A percentile compares a stretch with the other conserved stretches of the same genome.
These are phyloP conservation scores for Pythium rishiriense DNA, from an alignment of 352 stramenopile species.

Conservation along the genomic window DNA sequence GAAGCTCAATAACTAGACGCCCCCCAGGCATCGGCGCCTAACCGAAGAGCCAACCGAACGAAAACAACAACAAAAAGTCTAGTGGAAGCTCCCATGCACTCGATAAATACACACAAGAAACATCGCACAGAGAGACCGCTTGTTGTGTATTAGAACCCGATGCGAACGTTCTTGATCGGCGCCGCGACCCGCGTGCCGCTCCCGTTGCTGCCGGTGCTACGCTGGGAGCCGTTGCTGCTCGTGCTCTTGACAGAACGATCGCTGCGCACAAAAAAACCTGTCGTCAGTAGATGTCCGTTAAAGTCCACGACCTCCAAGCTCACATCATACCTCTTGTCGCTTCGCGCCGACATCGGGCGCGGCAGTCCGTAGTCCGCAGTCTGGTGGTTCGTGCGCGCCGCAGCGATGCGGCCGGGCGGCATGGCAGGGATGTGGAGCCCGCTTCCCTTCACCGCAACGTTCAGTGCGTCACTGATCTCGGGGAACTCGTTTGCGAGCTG, in stretches of 20 bases:
- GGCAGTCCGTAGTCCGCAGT: constrained; percentile 35
- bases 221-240: constrained; percentile 51
- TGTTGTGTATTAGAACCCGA: constrained; percentile 43
- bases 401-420: constrained; percentile 62
- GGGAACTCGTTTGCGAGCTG: constrained; percentile 94
- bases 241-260: constrained; percentile 55
- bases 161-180: constrained; percentile 60
- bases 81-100: background rate
- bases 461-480: constrained; percentile 88
- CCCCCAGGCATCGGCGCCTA: too few relatives aligned
- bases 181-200: constrained; percentile 52
- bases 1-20: constrained; percentile 40
- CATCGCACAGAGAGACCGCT: constrained; percentile 11
- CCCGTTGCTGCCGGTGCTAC: constrained; percentile 49
- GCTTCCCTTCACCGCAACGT: constrained; percentile 61
- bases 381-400: constrained; percentile 39
- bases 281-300: background rate
- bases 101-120: constrained; percentile 3
- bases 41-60: background rate
- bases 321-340: constrained; percentile 62
- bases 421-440: constrained; percentile 80
- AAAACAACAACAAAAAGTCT: background rate
- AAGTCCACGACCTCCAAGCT: constrained; percentile 11
- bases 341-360: constrained; percentile 62
- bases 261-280: constrained; percentile 23